Percentiles rank a stretch among this genome's conserved stretches.
Conservation (phyloP, 495 filamentous ascomycete species). For the Penicillium bialowiezense region DNA sequence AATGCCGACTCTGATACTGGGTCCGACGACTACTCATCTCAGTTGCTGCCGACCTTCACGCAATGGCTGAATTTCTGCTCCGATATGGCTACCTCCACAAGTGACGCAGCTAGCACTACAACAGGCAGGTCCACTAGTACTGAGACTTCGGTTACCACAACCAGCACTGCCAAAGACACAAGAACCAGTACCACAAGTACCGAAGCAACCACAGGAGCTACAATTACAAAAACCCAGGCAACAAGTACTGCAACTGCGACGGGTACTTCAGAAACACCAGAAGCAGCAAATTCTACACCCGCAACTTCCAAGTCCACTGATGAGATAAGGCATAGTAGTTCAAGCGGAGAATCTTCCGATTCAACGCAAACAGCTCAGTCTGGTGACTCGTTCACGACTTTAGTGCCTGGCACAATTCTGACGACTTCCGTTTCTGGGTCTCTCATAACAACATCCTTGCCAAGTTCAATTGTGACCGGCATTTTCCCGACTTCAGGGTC, state of each 20-base stretch:
- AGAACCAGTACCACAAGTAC: background rate
- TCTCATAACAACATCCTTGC: background rate
- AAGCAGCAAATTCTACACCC: too few relatives aligned
- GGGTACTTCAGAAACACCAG: too few relatives aligned
- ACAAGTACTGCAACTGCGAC: background rate
- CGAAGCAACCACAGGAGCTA: background rate
- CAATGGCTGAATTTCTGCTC: constrained; percentile 19
- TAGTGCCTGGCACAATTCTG: background rate
- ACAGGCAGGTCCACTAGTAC: too few relatives aligned
- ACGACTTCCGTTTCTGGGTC: background rate
- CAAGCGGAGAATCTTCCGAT: background rate
- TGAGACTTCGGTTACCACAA: background rate
- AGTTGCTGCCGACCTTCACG: constrained; percentile 15
- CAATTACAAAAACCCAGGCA: background rate
- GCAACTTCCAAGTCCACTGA: background rate
- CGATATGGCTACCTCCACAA: constrained; percentile 12
- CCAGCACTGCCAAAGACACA: background rate
- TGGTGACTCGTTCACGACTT: too few relatives aligned
- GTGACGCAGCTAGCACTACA: background rate
- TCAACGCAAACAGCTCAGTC: background rate
- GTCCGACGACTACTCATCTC: constrained; percentile 6
- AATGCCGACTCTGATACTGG: background rate
- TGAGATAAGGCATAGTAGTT: background rate
- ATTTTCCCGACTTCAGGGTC: background rate
- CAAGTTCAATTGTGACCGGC: background rate